Conservation (phyloP, 2,329 filamentous ascomycete genomes). For the Aspergillus calidoustus region DNA sequence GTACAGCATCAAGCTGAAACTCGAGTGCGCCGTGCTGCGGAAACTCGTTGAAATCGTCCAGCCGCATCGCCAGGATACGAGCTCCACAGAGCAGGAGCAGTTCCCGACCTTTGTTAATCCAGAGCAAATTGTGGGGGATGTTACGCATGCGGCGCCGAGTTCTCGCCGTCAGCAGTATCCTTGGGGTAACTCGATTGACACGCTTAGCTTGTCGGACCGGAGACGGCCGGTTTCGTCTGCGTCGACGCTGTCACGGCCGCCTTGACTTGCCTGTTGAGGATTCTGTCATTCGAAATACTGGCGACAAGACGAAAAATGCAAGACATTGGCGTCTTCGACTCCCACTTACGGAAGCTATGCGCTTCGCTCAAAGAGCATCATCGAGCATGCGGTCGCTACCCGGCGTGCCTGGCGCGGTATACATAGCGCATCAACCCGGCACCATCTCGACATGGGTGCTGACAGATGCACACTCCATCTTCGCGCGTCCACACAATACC, state of each 20-base stretch:
- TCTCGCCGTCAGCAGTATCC: slow-evolving; percentile 20
- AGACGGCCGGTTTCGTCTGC: slow-evolving; percentile 28
- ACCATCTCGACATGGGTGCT: no score
- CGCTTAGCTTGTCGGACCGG: slow-evolving; percentile 31
- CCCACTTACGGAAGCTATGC: neutral
- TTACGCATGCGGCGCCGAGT: slow-evolving; percentile 40
- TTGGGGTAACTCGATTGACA: slow-evolving; percentile 37
- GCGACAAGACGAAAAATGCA: no score
- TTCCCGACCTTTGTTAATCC: slow-evolving; percentile 49
- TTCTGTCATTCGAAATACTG: neutral
- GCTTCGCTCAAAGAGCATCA: neutral
- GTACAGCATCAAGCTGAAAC: slow-evolving; percentile 56
- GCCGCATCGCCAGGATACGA: slow-evolving; percentile 34
- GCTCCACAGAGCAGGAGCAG: slow-evolving; percentile 39
- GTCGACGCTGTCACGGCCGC: slow-evolving; percentile 18
- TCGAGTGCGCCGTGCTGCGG: slow-evolving; percentile 54
- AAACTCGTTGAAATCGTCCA: slow-evolving; percentile 49
- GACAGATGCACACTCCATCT: neutral
- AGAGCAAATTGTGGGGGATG: slow-evolving; percentile 42
- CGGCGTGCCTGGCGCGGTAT: neutral
- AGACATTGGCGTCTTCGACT: no score
- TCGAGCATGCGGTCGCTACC: neutral
- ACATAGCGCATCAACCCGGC: neutral
- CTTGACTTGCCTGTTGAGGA: neutral
- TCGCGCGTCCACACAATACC: neutral